Evolutionary conservation across 257 asterid genomes (phyloP).

Genomic region (Thymus quinquecostatus): DNA sequence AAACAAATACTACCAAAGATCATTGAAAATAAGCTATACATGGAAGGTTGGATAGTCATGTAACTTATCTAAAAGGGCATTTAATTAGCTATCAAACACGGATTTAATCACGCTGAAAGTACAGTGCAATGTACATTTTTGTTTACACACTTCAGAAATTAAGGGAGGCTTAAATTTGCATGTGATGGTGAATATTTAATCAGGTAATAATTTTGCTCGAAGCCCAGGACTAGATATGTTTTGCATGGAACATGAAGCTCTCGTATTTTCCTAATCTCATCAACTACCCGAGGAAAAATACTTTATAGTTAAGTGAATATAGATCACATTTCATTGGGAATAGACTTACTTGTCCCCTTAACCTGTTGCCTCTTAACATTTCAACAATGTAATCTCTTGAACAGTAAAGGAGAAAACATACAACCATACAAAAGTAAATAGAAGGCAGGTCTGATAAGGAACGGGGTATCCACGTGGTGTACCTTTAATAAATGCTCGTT

Average conservation of each 20-base stretch:
- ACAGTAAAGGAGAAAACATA: neutral
- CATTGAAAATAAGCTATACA: neutral
- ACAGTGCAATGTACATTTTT: neutral
- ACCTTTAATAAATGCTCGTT: neutral
- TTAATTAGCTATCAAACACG: neutral
- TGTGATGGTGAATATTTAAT: slow-evolving; percentile 10
- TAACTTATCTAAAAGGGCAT: neutral
- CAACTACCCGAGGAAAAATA: neutral
- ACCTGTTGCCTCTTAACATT: neutral
- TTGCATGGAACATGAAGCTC: neutral
- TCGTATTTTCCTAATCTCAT: neutral
- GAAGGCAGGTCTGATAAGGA: neutral
- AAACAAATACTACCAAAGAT: neutral
- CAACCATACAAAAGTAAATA: neutral
- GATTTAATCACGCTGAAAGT: neutral
- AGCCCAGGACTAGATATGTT: neutral
- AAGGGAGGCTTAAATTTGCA: neutral
- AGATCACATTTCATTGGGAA: slow-evolving; percentile 6
- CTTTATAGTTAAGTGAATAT: neutral
- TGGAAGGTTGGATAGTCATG: neutral
- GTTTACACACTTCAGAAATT: neutral
- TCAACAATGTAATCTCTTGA: neutral
- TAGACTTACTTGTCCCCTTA: neutral
- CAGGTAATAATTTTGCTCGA: neutral
- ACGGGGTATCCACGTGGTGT: neutral